Evolutionary conservation across 306 rosid species (phyloP).

Genomic region (Glycine latifolia): DNA sequence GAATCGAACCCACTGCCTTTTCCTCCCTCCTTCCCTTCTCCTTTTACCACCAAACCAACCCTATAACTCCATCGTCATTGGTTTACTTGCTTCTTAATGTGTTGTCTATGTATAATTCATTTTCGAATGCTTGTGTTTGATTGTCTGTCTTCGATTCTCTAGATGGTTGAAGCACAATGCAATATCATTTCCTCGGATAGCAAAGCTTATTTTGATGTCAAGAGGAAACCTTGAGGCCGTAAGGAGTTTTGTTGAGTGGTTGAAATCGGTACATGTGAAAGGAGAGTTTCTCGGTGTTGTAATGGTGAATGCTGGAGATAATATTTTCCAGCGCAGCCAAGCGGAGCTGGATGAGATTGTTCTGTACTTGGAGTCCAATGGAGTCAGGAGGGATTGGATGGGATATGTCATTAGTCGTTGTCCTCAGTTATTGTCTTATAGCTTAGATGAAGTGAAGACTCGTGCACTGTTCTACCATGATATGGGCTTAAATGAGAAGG

Average conservation of each 20-base stretch:
- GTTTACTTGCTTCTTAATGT: not conserved
- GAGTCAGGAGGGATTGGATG: slow-evolving; percentile 89
- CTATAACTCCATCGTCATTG: not conserved
- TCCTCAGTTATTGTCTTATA: slow-evolving; percentile 76
- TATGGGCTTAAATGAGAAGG: slow-evolving; percentile 79
- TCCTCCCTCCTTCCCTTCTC: no score
- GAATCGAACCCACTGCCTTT: no score
- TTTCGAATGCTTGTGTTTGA: slow-evolving; percentile 38
- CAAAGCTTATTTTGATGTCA: slow-evolving; percentile 86
- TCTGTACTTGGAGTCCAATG: slow-evolving; percentile 70
- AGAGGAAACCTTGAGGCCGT: slow-evolving; percentile 74
- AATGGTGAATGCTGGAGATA: slow-evolving; percentile 71
- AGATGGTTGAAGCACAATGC: slow-evolving; percentile 98
- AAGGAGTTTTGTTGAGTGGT: slow-evolving; percentile 67
- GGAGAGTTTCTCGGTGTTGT: slow-evolving; percentile 74
- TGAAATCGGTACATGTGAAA: slow-evolving; percentile 73
- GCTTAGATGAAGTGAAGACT: slow-evolving; percentile 71
- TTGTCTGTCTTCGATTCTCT: not conserved
- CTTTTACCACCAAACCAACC: no score
- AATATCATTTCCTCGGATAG: slow-evolving; percentile 81
- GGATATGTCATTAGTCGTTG: slow-evolving; percentile 86
- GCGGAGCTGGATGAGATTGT: slow-evolving; percentile 78
- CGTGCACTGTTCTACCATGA: slow-evolving; percentile 72
- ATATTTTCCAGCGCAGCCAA: slow-evolving; percentile 60
- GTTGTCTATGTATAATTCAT: slow-evolving; percentile 26